phyloP scores from a whole-genome alignment of 805 yeast genomes.

The Candida hispaniensis region DNA sequence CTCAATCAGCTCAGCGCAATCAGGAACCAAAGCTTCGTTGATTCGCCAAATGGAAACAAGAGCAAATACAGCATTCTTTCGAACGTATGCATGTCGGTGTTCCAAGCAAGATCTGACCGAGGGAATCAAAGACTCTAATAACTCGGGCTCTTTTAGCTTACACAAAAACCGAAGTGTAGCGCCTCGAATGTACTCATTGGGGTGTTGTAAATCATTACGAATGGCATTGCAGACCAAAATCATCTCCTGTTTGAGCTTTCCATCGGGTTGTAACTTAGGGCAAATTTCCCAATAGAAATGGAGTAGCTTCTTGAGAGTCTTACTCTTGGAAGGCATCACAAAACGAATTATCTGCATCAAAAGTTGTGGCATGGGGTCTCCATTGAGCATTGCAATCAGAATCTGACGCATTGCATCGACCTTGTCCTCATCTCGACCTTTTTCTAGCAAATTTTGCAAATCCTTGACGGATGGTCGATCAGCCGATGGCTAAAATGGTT shows the following conservation, averaged over 20 bases:
- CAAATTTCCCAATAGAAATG: conserved; percentile 98
- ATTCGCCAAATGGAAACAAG: conserved; percentile 71
- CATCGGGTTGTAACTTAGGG: conserved; percentile 77
- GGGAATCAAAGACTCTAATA: conserved; percentile 91
- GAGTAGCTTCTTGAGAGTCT: conserved; percentile 81
- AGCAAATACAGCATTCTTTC: conserved; percentile 94
- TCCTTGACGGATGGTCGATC: conserved; percentile 49
- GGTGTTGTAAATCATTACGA: conserved; percentile 94
- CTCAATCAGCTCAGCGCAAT: conserved; percentile 77
- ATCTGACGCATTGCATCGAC: conserved; percentile 84
- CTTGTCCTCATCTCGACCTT: conserved; percentile 79
- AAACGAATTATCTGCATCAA: conserved; percentile 95
- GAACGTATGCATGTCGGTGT: conserved; percentile 95
- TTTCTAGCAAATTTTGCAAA: conserved; percentile 68
- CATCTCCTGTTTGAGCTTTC: conserved; percentile 96
- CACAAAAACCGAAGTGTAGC: conserved; percentile 85
- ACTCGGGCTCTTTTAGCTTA: conserved; percentile 84
- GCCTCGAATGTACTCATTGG: conserved; percentile 94
- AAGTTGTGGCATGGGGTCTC: conserved; percentile 84
- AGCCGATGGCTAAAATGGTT: conserved; percentile 20
- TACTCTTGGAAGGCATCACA: conserved; percentile 90
- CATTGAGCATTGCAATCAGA: conserved; percentile 76
- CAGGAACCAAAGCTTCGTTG: conserved; percentile 83
- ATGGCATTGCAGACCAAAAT: conserved; percentile 96
- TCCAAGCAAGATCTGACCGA: conserved; percentile 83